Conservation (phyloP, 2,329 filamentous ascomycete species). For the Alternaria conjuncta region DNA sequence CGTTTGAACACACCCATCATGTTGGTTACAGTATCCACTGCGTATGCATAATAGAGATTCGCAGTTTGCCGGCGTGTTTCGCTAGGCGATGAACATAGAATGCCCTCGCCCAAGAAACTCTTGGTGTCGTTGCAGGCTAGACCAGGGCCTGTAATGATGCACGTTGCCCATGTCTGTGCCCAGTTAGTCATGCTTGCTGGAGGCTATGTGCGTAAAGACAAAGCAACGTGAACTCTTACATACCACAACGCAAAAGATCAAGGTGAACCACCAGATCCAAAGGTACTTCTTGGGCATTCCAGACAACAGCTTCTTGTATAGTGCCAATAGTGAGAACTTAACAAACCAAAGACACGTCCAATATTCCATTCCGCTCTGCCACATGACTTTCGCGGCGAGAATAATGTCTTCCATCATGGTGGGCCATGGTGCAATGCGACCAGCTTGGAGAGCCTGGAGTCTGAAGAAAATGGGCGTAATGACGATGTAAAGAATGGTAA, state of each 20-base stretch:
- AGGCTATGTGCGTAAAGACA: background rate
- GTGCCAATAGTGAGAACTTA: constrained; percentile 50
- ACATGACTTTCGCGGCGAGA: constrained; percentile 48
- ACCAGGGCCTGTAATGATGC: constrained; percentile 45
- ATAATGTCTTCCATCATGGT: constrained; percentile 40
- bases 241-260: constrained; percentile 45
- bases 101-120: constrained; percentile 34
- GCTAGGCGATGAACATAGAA: constrained; percentile 31
- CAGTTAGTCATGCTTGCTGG: background rate
- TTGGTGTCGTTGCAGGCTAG: constrained; percentile 41
- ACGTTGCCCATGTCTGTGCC: constrained; percentile 45
- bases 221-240: constrained; percentile 5
- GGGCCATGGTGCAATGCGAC: constrained; percentile 32
- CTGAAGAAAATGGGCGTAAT: constrained; percentile 45
- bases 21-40: constrained; percentile 46
- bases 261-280: constrained; percentile 47
- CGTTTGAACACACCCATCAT: constrained; percentile 37
- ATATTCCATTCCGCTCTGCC: constrained; percentile 47
- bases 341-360: constrained; percentile 51
- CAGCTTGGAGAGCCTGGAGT: constrained; percentile 31
- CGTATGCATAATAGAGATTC: constrained; percentile 47
- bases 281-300: constrained; percentile 40
- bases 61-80: constrained; percentile 41
- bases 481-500: constrained; percentile 43
- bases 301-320: constrained; percentile 48